phyloP scores from a whole-genome alignment of 257 asterid species.

The Jacaranda mimosifolia region DNA sequence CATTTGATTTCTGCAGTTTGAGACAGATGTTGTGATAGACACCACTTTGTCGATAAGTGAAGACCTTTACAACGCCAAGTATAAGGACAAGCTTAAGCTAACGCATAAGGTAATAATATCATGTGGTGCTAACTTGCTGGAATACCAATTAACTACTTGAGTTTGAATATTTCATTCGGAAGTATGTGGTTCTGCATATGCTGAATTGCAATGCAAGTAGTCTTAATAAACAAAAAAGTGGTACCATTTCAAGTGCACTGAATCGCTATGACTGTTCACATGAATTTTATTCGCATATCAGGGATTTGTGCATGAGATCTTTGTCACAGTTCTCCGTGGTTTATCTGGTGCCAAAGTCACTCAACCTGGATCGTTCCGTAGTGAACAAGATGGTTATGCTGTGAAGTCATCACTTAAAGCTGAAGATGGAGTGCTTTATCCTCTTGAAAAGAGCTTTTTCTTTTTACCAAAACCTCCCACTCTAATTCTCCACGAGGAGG shows the following conservation, averaged over 20 bases:
- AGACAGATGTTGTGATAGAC: slow-evolving; percentile 76
- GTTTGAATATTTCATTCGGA: neutral
- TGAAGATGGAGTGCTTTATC: slow-evolving; percentile 86
- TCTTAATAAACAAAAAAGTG: neutral
- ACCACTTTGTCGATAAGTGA: slow-evolving; percentile 65
- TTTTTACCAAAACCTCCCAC: slow-evolving; percentile 86
- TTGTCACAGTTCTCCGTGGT: slow-evolving; percentile 66
- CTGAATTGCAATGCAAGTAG: neutral
- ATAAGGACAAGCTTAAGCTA: slow-evolving; percentile 70
- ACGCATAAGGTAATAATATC: slow-evolving; percentile 63
- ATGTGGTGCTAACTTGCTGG: slow-evolving; percentile 4
- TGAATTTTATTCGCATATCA: slow-evolving; percentile 32
- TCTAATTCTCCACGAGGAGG: slow-evolving; percentile 82
- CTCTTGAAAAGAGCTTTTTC: slow-evolving; percentile 87
- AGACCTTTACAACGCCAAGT: slow-evolving; percentile 71
- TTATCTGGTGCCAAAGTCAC: slow-evolving; percentile 81
- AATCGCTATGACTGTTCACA: neutral
- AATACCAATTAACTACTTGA: neutral
- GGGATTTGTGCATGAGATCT: slow-evolving; percentile 76
- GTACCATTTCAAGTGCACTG: neutral
- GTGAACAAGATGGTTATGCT: slow-evolving; percentile 71
- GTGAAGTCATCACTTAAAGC: slow-evolving; percentile 88
- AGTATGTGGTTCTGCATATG: neutral
- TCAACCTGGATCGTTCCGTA: slow-evolving; percentile 79
- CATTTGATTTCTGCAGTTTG: slow-evolving; percentile 58